phyloP scores from a whole-genome alignment of 2,329 filamentous ascomycete species.

The Pyricularia sp. region DNA sequence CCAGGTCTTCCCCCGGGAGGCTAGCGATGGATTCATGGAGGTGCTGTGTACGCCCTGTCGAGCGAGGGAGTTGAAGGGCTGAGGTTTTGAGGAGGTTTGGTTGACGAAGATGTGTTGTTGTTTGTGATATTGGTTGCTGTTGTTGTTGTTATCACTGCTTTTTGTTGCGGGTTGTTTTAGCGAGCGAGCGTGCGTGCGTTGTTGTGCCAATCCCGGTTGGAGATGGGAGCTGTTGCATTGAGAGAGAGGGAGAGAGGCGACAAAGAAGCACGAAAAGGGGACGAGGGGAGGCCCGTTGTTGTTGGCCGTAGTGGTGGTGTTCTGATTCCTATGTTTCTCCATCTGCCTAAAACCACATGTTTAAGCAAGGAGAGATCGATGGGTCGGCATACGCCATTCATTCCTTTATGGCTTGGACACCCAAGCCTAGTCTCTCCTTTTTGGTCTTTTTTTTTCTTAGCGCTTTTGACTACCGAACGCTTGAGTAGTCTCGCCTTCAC shows the following conservation, averaged over 20 bases:
- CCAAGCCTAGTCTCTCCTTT: neutral
- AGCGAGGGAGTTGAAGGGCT: constrained; percentile 44
- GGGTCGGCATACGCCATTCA: neutral
- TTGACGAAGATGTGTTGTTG: neutral
- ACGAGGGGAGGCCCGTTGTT: neutral
- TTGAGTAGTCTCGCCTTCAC: neutral
- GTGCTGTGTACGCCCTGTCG: constrained; percentile 51
- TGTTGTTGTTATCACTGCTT: neutral
- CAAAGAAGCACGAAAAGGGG: neutral
- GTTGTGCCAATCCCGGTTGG: neutral
- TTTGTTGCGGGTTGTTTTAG: neutral
- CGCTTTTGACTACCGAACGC: neutral
- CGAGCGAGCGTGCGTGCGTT: neutral
- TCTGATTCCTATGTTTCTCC: neutral
- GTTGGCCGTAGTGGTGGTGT: neutral
- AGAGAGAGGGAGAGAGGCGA: neutral
- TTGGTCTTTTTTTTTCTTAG: neutral
- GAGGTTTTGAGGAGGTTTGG: constrained; percentile 9
- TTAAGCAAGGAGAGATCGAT: neutral
- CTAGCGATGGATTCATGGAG: constrained; percentile 29
- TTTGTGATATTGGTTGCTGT: neutral
- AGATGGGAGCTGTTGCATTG: neutral
- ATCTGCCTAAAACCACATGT: neutral
- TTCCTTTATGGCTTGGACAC: neutral
- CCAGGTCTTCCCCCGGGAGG: constrained; percentile 48